Evolutionary conservation across 441 rosid genomes (phyloP).

Genomic region (Syzygium syzygioides): DNA sequence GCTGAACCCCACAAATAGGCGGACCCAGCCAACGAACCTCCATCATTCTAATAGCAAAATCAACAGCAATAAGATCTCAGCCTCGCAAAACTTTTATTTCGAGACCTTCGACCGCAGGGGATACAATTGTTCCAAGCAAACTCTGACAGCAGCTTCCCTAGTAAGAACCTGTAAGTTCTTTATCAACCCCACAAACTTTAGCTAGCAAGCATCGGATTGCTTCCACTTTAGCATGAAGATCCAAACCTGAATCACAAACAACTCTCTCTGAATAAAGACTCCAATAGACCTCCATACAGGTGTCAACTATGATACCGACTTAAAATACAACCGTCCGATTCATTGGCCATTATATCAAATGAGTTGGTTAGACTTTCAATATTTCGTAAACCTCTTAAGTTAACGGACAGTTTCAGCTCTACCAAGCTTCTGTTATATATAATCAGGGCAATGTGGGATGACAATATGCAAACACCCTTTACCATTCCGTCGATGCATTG

Average conservation of each 20-base stretch:
- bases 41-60: no score
- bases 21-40: no score
- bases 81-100: no score
- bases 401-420: not conserved
- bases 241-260: not conserved
- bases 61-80: no score
- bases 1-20: no score
- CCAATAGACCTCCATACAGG: not conserved
- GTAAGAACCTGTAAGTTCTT: not conserved
- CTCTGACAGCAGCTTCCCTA: not conserved
- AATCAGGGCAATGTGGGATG: not conserved
- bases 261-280: not conserved
- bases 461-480: not conserved
- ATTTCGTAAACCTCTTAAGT: not conserved
- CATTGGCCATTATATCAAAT: not conserved
- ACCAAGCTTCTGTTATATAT: not conserved
- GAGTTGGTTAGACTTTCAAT: not conserved
- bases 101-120: not conserved
- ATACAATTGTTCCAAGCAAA: not conserved
- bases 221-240: not conserved
- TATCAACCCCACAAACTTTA: not conserved
- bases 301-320: not conserved
- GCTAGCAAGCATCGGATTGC: not conserved
- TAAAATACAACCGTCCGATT: not conserved
- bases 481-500: not conserved